A percentile compares a stretch with the other conserved stretches of the same genome.
Evolutionary conservation across 176 grass and related monocot species (phyloP).

Genomic region (Cymbopogon citratus): DNA sequence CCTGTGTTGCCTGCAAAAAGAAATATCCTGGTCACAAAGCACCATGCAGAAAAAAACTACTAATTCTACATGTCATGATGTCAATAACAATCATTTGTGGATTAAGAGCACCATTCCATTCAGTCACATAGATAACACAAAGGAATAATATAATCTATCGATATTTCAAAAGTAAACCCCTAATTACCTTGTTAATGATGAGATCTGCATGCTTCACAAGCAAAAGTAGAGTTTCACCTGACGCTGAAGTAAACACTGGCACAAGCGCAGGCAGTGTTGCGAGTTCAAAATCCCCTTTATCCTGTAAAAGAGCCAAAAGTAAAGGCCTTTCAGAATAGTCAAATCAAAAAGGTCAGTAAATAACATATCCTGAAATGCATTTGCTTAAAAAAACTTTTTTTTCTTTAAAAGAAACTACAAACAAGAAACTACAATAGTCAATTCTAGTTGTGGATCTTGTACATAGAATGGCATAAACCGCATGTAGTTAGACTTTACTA

Average conservation of each 20-base stretch:
- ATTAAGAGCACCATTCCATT: conserved; percentile 9
- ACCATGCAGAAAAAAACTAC: neutral
- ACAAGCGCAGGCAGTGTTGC: conserved; percentile 90
- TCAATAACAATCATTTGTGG: neutral
- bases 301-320: conserved; percentile 39
- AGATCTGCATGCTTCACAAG: conserved; percentile 90
- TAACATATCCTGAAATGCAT: conserved; percentile 16
- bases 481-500: neutral
- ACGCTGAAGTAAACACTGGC: conserved; percentile 91
- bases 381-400: neutral
- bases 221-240: conserved; percentile 95
- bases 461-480: neutral
- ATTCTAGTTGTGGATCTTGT: neutral
- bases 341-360: neutral
- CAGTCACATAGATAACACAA: neutral
- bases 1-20: conserved; percentile 49
- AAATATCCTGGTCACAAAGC: neutral
- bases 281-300: conserved; percentile 94
- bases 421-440: neutral
- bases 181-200: conserved; percentile 86
- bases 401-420: neutral
- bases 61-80: neutral
- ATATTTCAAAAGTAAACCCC: conserved; percentile 17
- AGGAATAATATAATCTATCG: neutral
- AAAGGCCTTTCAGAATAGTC: neutral